Conservation (phyloP, 441 rosid species). For the Populus hybrid region DNA sequence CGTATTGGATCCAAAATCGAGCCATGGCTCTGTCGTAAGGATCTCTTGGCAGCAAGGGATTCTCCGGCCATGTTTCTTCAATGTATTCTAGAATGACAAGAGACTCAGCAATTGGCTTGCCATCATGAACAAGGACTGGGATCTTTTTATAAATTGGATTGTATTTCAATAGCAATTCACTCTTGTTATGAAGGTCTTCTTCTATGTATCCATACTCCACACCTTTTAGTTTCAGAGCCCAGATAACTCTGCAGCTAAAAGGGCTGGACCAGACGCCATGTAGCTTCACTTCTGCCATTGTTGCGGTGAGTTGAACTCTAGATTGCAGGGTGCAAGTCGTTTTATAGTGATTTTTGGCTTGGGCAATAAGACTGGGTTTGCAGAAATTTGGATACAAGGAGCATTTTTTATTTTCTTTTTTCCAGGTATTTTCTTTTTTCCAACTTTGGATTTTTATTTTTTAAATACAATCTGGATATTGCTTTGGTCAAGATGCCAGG, state of each 20-base stretch:
- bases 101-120: background rate
- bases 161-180: background rate
- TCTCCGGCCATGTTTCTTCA: background rate
- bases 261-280: background rate
- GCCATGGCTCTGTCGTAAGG: slow-evolving; percentile 6
- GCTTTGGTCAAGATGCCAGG: background rate
- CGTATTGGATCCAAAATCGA: background rate
- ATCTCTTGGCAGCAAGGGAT: slow-evolving; percentile 4
- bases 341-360: background rate
- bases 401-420: background rate
- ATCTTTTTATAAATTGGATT: background rate
- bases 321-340: background rate
- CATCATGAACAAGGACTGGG: background rate
- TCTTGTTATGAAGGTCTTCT: background rate
- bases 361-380: background rate
- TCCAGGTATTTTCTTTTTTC: too few relatives aligned
- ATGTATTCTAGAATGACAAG: background rate
- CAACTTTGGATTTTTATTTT: background rate
- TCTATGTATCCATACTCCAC: background rate
- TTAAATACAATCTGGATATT: background rate
- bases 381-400: background rate
- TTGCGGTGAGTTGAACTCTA: background rate
- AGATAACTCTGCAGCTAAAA: background rate
- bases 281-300: background rate
- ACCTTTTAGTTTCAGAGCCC: background rate